Percentiles rank a stretch among this genome's conserved stretches.
These are phyloP conservation scores for Rhodotorula toruloides DNA, from an alignment of 768 basidiomycete genomes.

Conservation along the genomic window DNA sequence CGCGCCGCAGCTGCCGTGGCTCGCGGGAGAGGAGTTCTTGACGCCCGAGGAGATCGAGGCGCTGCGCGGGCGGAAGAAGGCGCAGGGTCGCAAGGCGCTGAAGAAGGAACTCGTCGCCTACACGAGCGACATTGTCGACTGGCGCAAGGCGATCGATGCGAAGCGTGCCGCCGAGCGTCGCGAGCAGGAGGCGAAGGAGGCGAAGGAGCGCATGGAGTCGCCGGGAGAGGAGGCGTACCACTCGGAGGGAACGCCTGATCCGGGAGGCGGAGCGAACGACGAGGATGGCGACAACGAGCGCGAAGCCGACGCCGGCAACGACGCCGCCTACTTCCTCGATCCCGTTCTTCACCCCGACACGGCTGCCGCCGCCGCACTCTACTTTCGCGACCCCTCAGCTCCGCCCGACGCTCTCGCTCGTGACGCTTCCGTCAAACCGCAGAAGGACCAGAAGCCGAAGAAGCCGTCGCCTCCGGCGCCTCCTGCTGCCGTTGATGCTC, in stretches of 20 bases:
- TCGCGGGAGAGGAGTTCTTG: not conserved
- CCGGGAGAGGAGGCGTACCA: not conserved
- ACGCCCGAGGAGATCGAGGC: not conserved
- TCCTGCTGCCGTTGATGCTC: too few species aligned
- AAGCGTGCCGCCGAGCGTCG: too few species aligned
- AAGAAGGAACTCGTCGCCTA: slow-evolving; percentile 12
- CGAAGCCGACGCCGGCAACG: not conserved
- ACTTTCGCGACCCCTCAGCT: not conserved
- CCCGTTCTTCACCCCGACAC: not conserved
- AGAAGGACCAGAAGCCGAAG: too few species aligned
- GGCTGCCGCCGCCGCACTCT: not conserved
- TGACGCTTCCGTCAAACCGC: too few species aligned
- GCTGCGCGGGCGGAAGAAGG: not conserved
- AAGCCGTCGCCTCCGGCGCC: too few species aligned
- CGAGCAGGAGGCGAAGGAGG: too few species aligned
- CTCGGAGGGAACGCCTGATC: not conserved
- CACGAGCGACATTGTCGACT: slow-evolving; percentile 19
- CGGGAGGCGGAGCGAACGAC: not conserved
- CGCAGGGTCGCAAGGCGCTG: not conserved
- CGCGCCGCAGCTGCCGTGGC: slow-evolving; percentile 26
- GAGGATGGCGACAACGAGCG: not conserved
- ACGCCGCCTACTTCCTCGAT: slow-evolving; percentile 1
- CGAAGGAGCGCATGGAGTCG: not conserved
- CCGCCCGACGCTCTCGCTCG: too few species aligned
- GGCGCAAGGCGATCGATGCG: slow-evolving; percentile 10